phyloP scores from a whole-genome alignment of 768 basidiomycete genomes.

The Leucogyrophana mollusca region DNA sequence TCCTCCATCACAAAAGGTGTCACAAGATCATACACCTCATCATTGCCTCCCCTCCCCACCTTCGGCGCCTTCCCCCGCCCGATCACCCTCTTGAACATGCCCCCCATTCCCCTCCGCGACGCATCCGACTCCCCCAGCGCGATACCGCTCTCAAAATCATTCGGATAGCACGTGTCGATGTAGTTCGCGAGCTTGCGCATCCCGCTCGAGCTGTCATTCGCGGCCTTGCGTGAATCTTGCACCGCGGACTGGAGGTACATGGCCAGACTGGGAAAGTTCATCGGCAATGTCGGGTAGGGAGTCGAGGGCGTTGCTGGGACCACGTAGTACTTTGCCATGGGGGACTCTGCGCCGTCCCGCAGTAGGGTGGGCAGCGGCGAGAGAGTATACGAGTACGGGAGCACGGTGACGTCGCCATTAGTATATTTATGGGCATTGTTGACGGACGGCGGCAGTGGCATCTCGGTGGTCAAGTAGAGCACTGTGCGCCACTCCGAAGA shows the following conservation, averaged over 20 bases:
- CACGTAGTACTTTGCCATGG: constrained; percentile 67
- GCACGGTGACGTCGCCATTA: constrained; percentile 57
- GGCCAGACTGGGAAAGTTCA: constrained; percentile 73
- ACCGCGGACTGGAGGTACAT: constrained; percentile 72
- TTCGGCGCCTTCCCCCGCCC: constrained; percentile 44
- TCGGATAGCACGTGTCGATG: constrained; percentile 66
- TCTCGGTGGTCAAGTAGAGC: constrained; percentile 76
- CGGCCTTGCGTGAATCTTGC: constrained; percentile 62
- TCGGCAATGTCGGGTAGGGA: constrained; percentile 71
- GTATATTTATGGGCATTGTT: constrained; percentile 47
- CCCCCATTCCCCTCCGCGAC: constrained; percentile 42
- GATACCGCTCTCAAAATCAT: constrained; percentile 25
- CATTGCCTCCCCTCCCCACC: constrained; percentile 58
- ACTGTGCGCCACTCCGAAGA: constrained; percentile 70
- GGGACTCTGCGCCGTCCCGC: constrained; percentile 60
- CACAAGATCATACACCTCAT: constrained; percentile 78
- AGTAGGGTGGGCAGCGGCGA: constrained; percentile 60
- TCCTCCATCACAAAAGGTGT: constrained; percentile 81
- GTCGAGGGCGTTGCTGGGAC: constrained; percentile 59
- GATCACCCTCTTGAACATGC: constrained; percentile 62
- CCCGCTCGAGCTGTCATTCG: constrained; percentile 58
- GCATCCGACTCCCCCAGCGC: constrained; percentile 34
- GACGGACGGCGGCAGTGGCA: constrained; percentile 50
- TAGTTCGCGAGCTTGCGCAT: constrained; percentile 68
- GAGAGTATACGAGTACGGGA: constrained; percentile 74